phyloP scores from a whole-genome alignment of 2,329 filamentous ascomycete species.

The Chrysoporthe deuterocubensis region DNA sequence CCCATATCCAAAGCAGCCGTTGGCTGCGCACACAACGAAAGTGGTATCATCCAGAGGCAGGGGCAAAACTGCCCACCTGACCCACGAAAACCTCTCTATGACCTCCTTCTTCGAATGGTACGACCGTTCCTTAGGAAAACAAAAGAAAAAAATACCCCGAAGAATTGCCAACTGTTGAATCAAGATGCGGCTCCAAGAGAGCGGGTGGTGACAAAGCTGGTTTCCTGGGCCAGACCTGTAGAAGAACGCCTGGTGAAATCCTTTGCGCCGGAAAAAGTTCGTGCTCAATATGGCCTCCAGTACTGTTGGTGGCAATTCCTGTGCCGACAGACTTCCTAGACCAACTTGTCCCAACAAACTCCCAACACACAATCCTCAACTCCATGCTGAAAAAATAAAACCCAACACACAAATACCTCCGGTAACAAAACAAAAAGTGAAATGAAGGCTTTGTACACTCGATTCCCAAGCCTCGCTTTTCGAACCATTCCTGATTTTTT shows the following conservation, averaged over 20 bases:
- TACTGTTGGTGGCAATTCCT: conserved; percentile 2
- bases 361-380: conserved; percentile 24
- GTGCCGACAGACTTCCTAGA: conserved; percentile 1
- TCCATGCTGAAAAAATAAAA: conserved; percentile 30
- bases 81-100: neutral
- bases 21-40: conserved; percentile 3
- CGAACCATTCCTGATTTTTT: neutral
- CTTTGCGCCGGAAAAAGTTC: conserved; percentile 4
- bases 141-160: too few relatives aligned
- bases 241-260: neutral
- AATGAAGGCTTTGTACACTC: neutral
- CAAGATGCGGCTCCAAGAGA: neutral
- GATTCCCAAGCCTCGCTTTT: neutral
- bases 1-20: neutral
- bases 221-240: neutral
- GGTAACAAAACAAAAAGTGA: neutral
- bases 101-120: neutral
- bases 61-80: neutral
- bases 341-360: neutral
- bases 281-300: neutral
- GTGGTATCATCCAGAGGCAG: conserved; percentile 1
- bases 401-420: neutral
- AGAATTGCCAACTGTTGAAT: neutral
- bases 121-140: too few relatives aligned
- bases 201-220: neutral